Evolutionary conservation across 2,329 filamentous ascomycete species (phyloP).

Genomic region (Botrytis tulipae): DNA sequence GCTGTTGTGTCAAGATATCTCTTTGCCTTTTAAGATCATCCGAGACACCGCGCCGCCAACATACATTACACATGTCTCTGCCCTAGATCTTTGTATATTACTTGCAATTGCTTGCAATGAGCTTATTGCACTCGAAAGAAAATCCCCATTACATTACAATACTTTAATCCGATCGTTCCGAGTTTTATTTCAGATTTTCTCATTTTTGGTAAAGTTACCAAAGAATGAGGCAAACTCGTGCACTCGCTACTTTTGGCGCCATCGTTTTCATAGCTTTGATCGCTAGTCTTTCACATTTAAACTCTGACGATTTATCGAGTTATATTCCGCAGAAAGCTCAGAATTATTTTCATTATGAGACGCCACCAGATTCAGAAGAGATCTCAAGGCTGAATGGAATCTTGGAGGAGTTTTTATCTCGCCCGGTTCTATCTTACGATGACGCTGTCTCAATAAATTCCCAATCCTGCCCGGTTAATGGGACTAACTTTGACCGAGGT

Average conservation of each 20-base stretch:
- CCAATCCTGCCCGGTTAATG: conserved; percentile 24
- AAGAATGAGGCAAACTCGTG: conserved; percentile 8
- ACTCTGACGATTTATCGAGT: not conserved
- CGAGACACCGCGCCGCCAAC: conserved; percentile 1
- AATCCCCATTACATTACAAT: not conserved
- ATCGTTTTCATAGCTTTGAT: conserved; percentile 2
- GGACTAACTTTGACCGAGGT: conserved; percentile 25
- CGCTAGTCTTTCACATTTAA: conserved; percentile 5
- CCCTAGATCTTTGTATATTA: not conserved
- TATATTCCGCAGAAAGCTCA: conserved; percentile 14
- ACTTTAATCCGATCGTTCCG: not conserved
- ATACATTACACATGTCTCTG: not conserved
- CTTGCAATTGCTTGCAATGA: conserved; percentile 3
- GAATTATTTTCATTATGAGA: conserved; percentile 4
- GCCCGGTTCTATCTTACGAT: conserved; percentile 24
- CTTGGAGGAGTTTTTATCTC: conserved; percentile 15
- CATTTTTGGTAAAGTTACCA: not conserved
- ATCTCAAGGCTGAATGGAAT: conserved; percentile 2
- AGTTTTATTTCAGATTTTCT: not conserved
- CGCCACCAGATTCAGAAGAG: not conserved
- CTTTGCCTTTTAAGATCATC: not conserved
- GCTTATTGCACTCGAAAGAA: not conserved
- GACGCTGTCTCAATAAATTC: conserved; percentile 24
- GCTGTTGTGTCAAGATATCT: too few relatives aligned
- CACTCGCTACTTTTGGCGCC: not conserved